phyloP scores from a whole-genome alignment of 73 alveolate genomes.

The Paramecium bursaria region DNA sequence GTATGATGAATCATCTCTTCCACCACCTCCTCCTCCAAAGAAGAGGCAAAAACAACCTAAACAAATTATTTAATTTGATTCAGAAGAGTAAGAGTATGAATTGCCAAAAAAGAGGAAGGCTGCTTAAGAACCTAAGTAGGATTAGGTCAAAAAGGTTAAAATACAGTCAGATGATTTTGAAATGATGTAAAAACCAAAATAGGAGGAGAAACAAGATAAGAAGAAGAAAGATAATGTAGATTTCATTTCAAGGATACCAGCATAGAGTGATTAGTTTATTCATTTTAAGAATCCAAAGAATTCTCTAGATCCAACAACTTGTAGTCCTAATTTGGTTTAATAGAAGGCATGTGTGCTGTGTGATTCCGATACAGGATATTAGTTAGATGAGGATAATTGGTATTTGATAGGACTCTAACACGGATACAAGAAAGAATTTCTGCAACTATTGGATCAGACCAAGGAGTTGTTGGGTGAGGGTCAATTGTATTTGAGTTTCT shows the following conservation, averaged over 20 bases:
- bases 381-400: constrained; percentile 63
- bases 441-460: background rate
- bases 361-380: constrained; percentile 29
- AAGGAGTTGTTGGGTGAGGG: constrained; percentile 46
- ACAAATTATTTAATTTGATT: too few species aligned
- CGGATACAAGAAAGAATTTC: constrained; percentile 49
- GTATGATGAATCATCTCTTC: background rate
- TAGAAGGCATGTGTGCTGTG: constrained; percentile 40
- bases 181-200: too few species aligned
- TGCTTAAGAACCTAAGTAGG: too few species aligned
- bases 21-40: background rate
- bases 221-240: background rate
- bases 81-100: background rate
- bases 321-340: constrained; percentile 47
- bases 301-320: constrained; percentile 31
- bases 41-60: too few species aligned
- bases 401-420: constrained; percentile 56
- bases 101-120: background rate
- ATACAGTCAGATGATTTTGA: too few species aligned
- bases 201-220: too few species aligned
- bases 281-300: constrained; percentile 34
- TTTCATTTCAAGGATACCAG: constrained; percentile 36
- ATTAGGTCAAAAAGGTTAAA: too few species aligned
- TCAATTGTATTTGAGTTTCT: constrained; percentile 41
- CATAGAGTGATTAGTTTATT: constrained; percentile 2